Evolutionary conservation across 352 stramenopile genomes (phyloP).

Genomic region (Discostella stelligera): DNA sequence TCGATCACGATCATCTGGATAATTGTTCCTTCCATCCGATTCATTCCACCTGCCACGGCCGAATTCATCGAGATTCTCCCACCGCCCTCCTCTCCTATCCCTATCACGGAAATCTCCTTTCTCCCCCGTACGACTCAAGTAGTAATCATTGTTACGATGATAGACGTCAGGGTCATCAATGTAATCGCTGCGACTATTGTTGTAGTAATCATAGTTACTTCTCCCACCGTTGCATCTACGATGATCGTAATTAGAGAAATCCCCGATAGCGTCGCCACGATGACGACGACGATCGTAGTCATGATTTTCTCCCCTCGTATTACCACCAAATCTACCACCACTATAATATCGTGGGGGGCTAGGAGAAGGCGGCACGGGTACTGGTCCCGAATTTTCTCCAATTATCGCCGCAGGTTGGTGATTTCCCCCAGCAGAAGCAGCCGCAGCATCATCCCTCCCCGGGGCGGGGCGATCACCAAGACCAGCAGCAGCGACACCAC

Average conservation of each 20-base stretch:
- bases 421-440: neutral
- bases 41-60: slow-evolving; percentile 17
- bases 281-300: neutral
- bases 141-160: neutral
- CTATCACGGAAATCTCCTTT: neutral
- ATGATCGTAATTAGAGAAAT: slow-evolving; percentile 1
- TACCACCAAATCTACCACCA: neutral
- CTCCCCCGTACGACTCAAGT: neutral
- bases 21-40: neutral
- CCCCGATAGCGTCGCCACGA: neutral
- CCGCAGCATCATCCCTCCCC: neutral
- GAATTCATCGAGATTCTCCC: slow-evolving; percentile 29
- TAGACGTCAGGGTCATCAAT: neutral
- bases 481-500: neutral
- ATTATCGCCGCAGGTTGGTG: neutral
- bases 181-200: neutral
- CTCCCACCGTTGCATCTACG: neutral
- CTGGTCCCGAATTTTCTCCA: neutral
- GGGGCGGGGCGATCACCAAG: neutral
- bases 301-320: slow-evolving; percentile 1
- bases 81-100: neutral
- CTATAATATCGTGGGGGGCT: slow-evolving; percentile 13
- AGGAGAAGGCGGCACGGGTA: slow-evolving; percentile 39
- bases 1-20: neutral
- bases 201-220: neutral